Evolutionary conservation across 352 stramenopile species (phyloP), one percentile per base, ranked within the genome.

Genomic region (Pythium dissimile): DNA sequence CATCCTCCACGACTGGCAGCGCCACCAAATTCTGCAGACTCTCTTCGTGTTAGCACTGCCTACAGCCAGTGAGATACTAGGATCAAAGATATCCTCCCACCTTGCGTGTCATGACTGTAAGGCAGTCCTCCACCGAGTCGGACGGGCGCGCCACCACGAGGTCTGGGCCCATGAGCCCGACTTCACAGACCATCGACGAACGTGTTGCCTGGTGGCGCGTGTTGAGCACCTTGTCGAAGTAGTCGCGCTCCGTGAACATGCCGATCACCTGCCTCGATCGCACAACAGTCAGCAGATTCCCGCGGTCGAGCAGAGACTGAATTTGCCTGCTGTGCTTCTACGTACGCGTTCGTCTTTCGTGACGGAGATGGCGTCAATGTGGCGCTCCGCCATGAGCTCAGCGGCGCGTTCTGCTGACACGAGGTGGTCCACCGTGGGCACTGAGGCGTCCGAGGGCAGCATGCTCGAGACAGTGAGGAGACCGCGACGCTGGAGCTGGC

Each of bases 201-300:
- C 30, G 39, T 15, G 59, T 58, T 11, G 64, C 67, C 43, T 65
- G 59, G 38, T 79, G 67, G 15, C n/a, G 47, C 13, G 26, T 37
- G 34, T 69, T 79, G 16, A 76, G 57, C 16, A 77, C 71, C 48
- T 76, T 77, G 37, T 77, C 62, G 44, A 80, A 70, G 59, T 80
- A 80, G 52, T 80, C 71, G 13, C 59, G 67, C 52, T 76, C 71
- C 15, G 71, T 75, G 48, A 80, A 75, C 44, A 80, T 11, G 4
- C 71, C 71, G 16, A 80, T 58, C 35, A 77, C 66, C 65, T 74
- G 26, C 9, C 2, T 16, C 16, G 8, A 21, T 27, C 13, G n/a
- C 15, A 1, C 21, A 32, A 32, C 1, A 34, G 42, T 24, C 20
- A 24, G 44, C 16, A 35, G 20, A 12, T 10, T 23, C 0, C 18